Evolutionary conservation across 352 stramenopile species (phyloP), one percentile per base, ranked within the genome.

Genomic region (Pythium inflatum): DNA sequence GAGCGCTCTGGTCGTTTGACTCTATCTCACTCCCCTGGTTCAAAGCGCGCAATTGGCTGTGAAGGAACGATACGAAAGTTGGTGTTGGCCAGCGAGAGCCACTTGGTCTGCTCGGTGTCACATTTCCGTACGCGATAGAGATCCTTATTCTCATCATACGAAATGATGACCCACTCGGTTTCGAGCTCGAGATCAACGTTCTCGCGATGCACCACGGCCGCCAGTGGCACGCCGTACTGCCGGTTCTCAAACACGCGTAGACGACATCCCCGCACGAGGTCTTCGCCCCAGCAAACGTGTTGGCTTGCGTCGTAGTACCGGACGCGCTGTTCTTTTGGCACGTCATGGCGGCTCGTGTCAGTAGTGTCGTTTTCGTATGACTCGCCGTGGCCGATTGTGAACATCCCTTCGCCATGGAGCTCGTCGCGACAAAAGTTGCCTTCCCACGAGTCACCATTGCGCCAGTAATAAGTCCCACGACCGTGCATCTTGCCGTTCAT

Each of bases 221-320:
- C 71, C 14, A 87, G 64, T 16, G 81, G 69, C 36, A 79, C 57
- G 0, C 80, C 80, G 25, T 80, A 90, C 34, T 77, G 71, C 6
- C 74, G 74, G 41, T 79, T 83, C 13, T 45, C 53, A 58, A 82
- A 83, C n/a, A 92, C 55, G 2, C 75, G 65, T 40, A 92, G 22
- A 1, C 78, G 79, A 33, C 79, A 83, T 24, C 83, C 81, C 14
- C 48, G 60, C 30, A 81, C 75, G 25, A 92, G 66, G n/a, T 92
- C 82, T 28, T 89, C 74, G 16, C 80, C 82, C 84, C 84, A 92
- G 62, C 84, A 92, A 3, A 92, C 74, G 55, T 92, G 84, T 30
- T 83, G 71, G 9, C 84, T 87, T 0, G 72, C 71, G 53, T 88
- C 66, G 57, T 87, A 90, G 73, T 87, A 92, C 12, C 84, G 84